Base-by-base conservation (phyloP, 768 basidiomycete genomes). In the Mycena epipterygia region DNA sequence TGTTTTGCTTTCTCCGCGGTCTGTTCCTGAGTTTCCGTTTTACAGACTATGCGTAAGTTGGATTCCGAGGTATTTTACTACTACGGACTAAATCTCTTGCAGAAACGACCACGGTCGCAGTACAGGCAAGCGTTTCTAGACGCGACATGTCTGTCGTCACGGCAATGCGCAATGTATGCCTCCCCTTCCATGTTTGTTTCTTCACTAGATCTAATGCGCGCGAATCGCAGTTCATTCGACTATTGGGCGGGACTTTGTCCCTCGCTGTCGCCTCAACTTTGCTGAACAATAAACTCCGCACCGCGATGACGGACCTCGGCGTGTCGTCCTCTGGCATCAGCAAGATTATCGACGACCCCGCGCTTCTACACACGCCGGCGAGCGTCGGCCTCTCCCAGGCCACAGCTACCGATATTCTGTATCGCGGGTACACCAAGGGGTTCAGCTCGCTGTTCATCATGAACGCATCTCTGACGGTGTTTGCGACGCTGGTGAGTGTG, bases 81-180 rank as follows among this genome's bases (percentile, higher is more conserved):
- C n/a, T n/a, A n/a, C 37, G 14, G 13, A n/a, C n/a, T n/a, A n/a
- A n/a, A n/a, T n/a, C 3, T 9, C 49, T 29, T 19, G 9, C 29
- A 71, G 69, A 89, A 76, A 91, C 90, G 0, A 91, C 90, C 0
- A 93, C 91, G 0, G 88, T 93, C 6, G 91, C 91, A 0, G 90
- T 88, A 9, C 93, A 95, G 75, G 92, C 92, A 0, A 90, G 91
- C 23, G 93, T 94, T 0, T 78, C 88, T 0, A 81, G 92, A 33
- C 84, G 84, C 49, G 93, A 95, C 70, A 93, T 94, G 92, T 90
- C 91, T 2, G 90, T 92, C 14, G 92, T 93, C 0, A 94, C 93
- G 0, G 89, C 89, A 0, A 86, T 89, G 64, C 84, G 90, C 51
- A 91, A 91, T 75, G 89, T 89, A 64, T 42, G 85, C 71, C 17